A percentile compares a stretch with the other conserved stretches of the same genome.
These are phyloP conservation scores for Alternaria triticimaculans DNA, from an alignment of 2,329 filamentous ascomycete species.

Conservation along the genomic window DNA sequence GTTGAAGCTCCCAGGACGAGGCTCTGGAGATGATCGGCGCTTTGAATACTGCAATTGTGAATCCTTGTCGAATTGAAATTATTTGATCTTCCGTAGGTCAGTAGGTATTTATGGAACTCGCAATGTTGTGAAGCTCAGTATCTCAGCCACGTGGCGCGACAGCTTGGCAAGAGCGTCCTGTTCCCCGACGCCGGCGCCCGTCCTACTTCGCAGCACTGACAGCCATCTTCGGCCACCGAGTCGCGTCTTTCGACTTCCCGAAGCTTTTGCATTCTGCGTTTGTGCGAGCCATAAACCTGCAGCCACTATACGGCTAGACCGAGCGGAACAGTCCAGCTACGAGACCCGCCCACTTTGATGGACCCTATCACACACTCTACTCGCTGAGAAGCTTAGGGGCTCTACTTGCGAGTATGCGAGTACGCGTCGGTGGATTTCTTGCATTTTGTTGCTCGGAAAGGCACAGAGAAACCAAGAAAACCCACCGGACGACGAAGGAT, in stretches of 20 bases:
- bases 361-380: not conserved
- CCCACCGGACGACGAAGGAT: not conserved
- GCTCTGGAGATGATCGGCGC: not conserved
- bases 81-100: not conserved
- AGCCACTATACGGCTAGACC: not conserved
- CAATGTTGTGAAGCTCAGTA: not conserved
- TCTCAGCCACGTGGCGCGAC: not conserved
- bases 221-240: not conserved
- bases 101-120: not conserved
- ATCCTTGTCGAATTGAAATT: not conserved
- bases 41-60: not conserved
- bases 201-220: not conserved
- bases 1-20: not conserved
- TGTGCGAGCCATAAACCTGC: not conserved
- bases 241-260: not conserved
- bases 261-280: not conserved
- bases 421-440: not conserved
- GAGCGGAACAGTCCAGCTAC: not conserved
- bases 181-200: not conserved
- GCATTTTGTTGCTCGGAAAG: not conserved
- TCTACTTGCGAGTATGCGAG: not conserved
- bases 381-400: not conserved
- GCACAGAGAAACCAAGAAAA: not conserved
- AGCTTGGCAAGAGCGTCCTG: constrained; percentile 1
- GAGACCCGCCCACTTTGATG: not conserved